Percentiles rank a stretch among this genome's conserved stretches.
Evolutionary conservation across 768 basidiomycete species (phyloP).

Genomic region (Russula earlei): DNA sequence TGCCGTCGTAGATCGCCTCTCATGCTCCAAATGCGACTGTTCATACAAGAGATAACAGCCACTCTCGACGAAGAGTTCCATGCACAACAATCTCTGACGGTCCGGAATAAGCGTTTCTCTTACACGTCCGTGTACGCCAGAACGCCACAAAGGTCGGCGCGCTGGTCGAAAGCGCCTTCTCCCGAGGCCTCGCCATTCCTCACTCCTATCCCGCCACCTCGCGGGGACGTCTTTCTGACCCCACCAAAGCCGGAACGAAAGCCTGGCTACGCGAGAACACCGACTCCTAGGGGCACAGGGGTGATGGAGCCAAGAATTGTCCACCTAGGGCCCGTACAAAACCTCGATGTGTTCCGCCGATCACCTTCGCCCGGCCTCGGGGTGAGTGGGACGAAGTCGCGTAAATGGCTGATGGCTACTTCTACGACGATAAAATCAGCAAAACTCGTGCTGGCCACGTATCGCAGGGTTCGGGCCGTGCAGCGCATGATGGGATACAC

Average conservation of each 20-base stretch:
- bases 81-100: constrained; percentile 20
- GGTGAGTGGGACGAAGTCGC: constrained; percentile 2
- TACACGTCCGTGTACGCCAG: constrained; percentile 43
- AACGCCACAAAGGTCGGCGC: constrained; percentile 39
- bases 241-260: constrained; percentile 24
- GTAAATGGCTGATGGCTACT: constrained; percentile 7
- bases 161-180: constrained; percentile 29
- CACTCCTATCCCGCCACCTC: constrained; percentile 22
- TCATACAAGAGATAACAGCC: constrained; percentile 55
- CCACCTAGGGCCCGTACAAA: constrained; percentile 48
- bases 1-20: constrained; percentile 56
- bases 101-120: constrained; percentile 35
- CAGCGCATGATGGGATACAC: constrained; percentile 59
- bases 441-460: constrained; percentile 47
- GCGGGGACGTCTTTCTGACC: constrained; percentile 10
- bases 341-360: constrained; percentile 21
- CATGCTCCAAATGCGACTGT: constrained; percentile 52
- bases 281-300: constrained; percentile 27
- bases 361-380: constrained; percentile 2
- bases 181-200: constrained; percentile 36
- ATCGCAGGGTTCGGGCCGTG: constrained; percentile 49
- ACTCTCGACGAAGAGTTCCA: constrained; percentile 44
- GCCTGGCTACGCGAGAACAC: constrained; percentile 35
- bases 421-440: constrained; percentile 35
- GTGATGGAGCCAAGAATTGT: constrained; percentile 41